Evolutionary conservation across 768 basidiomycete genomes (phyloP).

Genomic region (Pleurotus pulmonarius): DNA sequence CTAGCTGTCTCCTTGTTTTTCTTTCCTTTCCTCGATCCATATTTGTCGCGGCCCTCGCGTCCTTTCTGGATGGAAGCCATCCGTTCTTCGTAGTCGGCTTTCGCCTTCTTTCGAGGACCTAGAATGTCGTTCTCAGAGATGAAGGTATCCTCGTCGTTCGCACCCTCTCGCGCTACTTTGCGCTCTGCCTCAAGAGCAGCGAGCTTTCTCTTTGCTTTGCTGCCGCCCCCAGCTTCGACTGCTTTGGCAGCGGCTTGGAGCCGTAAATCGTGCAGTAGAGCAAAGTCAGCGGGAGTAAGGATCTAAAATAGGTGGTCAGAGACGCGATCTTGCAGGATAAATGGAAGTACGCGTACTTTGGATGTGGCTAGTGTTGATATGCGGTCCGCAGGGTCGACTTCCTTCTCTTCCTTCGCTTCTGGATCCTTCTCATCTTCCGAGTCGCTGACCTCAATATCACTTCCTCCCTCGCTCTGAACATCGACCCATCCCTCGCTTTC

Average conservation of each 20-base stretch:
- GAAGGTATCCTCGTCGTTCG: conserved; percentile 52
- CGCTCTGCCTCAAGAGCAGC: conserved; percentile 72
- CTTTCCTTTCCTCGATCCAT: conserved; percentile 87
- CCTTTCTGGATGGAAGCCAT: conserved; percentile 91
- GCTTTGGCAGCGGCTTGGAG: conserved; percentile 72
- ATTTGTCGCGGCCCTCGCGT: conserved; percentile 93
- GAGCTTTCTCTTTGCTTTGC: conserved; percentile 85
- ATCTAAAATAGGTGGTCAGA: conserved; percentile 51
- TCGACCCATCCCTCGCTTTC: conserved; percentile 77
- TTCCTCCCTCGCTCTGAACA: conserved; percentile 66
- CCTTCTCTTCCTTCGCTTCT: conserved; percentile 27
- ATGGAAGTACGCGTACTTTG: conserved; percentile 46
- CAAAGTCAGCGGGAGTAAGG: conserved; percentile 95
- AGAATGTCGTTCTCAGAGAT: conserved; percentile 90
- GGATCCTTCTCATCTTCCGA: conserved; percentile 74
- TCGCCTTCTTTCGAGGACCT: conserved; percentile 90
- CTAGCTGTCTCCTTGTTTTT: conserved; percentile 79
- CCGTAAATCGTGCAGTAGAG: conserved; percentile 82
- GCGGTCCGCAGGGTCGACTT: conserved; percentile 25
- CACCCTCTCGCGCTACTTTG: conserved; percentile 45
- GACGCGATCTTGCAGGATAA: background rate
- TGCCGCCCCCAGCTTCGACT: conserved; percentile 66
- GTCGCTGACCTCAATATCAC: conserved; percentile 76
- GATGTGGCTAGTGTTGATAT: conserved; percentile 74
- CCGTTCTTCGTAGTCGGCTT: conserved; percentile 91